These are phyloP conservation scores for Primulina huaijiensis DNA, from an alignment of 257 asterid species.

Conservation along the genomic window DNA sequence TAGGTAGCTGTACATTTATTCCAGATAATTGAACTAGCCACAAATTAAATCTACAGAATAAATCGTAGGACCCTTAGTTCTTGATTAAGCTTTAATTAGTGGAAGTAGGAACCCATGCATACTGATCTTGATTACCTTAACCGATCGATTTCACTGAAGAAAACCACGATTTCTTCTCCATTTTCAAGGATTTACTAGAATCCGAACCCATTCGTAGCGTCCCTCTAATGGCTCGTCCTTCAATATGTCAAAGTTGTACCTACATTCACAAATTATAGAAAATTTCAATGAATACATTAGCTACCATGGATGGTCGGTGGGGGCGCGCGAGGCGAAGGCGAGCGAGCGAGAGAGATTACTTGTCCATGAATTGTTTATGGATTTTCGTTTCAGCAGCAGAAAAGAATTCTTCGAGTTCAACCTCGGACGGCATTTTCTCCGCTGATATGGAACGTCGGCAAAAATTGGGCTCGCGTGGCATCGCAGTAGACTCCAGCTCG, in stretches of 20 bases:
- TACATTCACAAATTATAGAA: constrained; percentile 22
- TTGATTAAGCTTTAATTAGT: constrained; percentile 25
- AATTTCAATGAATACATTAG: background rate
- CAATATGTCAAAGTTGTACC: constrained; percentile 70
- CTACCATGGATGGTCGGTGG: background rate
- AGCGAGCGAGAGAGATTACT: constrained; percentile 32
- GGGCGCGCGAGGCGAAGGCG: background rate
- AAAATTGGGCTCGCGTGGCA: constrained; percentile 30
- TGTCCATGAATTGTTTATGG: constrained; percentile 43
- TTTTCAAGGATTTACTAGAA: constrained; percentile 31
- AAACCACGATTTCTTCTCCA: constrained; percentile 11
- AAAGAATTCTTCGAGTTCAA: constrained; percentile 66
- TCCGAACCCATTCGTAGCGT: constrained; percentile 54
- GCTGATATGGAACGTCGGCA: constrained; percentile 17
- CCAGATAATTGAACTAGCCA: constrained; percentile 6
- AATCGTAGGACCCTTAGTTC: constrained; percentile 11
- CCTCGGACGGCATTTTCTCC: constrained; percentile 52
- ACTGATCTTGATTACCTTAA: constrained; percentile 14
- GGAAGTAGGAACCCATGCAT: constrained; percentile 10
- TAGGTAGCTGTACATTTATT: constrained; percentile 25
- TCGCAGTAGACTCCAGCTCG: constrained; percentile 42
- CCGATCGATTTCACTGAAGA: constrained; percentile 2
- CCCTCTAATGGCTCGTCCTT: constrained; percentile 63
- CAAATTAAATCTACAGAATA: constrained; percentile 21
- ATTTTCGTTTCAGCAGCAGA: constrained; percentile 51